phyloP scores from a whole-genome alignment of 2,329 filamentous ascomycete genomes.

The Graphiopsis chlorocephala region DNA sequence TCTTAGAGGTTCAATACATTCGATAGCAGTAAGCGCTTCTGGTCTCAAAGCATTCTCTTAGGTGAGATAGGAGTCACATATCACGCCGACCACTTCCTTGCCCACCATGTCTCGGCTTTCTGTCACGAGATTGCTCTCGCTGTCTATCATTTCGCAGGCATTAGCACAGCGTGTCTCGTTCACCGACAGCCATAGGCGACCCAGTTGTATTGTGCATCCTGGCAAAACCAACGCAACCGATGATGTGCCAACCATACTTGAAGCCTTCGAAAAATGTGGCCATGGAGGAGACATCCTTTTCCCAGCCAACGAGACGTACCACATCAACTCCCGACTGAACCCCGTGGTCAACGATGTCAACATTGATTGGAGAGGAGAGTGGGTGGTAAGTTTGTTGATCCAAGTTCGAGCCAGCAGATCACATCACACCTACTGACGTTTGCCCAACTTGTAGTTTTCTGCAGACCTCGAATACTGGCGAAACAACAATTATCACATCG shows the following conservation, averaged over 20 bases:
- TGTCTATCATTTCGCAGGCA: not conserved
- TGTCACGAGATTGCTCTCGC: not conserved
- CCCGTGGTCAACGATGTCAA: slow-evolving; percentile 48
- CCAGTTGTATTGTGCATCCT: not conserved
- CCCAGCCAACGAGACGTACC: slow-evolving; percentile 50
- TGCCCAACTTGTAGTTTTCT: not conserved
- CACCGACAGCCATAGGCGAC: not conserved
- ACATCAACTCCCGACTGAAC: slow-evolving; percentile 51
- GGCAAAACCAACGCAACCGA: slow-evolving; percentile 17
- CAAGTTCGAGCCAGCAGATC: not conserved
- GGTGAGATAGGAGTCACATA: not conserved
- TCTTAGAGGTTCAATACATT: not conserved
- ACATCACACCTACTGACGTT: not conserved
- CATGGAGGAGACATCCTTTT: slow-evolving; percentile 49
- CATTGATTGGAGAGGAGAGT: slow-evolving; percentile 54
- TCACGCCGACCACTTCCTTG: not conserved
- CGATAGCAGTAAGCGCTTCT: too few species aligned
- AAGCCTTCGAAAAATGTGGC: slow-evolving; percentile 41
- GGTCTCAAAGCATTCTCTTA: not conserved
- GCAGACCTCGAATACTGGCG: slow-evolving; percentile 50
- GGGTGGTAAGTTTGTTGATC: slow-evolving; percentile 29
- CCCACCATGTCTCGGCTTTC: not conserved
- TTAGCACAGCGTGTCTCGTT: not conserved
- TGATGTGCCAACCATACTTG: slow-evolving; percentile 42
- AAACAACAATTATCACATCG: slow-evolving; percentile 49